Percentiles rank a stretch among this genome's conserved stretches.
Conservation (phyloP, 768 basidiomycete species). For the Mycena kentingensis region DNA sequence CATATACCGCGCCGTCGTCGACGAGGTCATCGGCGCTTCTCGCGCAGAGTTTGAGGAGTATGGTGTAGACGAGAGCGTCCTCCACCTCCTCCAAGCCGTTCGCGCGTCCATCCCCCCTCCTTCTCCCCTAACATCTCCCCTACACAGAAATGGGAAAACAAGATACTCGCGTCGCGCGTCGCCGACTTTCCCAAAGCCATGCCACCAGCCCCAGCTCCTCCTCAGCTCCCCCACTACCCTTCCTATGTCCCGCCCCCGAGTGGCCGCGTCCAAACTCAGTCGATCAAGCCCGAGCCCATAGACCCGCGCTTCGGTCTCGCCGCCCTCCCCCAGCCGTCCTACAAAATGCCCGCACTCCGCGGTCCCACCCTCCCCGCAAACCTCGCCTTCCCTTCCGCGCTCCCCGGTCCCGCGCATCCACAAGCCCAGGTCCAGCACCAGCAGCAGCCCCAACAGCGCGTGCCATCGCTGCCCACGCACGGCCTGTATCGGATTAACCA, state of each 20-base stretch:
- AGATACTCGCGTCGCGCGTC: conserved; percentile 68
- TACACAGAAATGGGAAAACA: conserved; percentile 71
- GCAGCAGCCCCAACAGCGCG: conserved; percentile 7
- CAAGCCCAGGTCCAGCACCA: conserved; percentile 15
- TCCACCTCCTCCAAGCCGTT: conserved; percentile 65
- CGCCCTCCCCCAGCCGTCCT: conserved; percentile 31
- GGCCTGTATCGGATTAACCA: conserved; percentile 42
- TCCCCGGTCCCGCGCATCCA: conserved; percentile 23
- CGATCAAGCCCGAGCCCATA: conserved; percentile 53
- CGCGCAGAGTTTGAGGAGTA: conserved; percentile 78
- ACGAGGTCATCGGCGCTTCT: conserved; percentile 71
- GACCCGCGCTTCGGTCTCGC: conserved; percentile 48
- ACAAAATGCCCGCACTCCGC: conserved; percentile 45
- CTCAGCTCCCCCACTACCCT: conserved; percentile 39
- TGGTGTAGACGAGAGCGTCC: conserved; percentile 70
- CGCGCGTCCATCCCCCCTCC: conserved; percentile 32
- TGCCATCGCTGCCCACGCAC: conserved; percentile 50
- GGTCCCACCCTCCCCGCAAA: conserved; percentile 47
- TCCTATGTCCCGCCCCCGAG: conserved; percentile 32
- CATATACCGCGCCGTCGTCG: conserved; percentile 74
- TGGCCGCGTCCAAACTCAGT: conserved; percentile 27
- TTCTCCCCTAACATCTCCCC: not conserved
- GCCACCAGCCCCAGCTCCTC: conserved; percentile 40
- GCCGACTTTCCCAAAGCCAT: conserved; percentile 59
- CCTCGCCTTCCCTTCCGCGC: conserved; percentile 32